A percentile compares a stretch with the other conserved stretches of the same genome.
phyloP scores from a whole-genome alignment of 192 early-diverging fungal genomes.

The Backusella tarrabulga region DNA sequence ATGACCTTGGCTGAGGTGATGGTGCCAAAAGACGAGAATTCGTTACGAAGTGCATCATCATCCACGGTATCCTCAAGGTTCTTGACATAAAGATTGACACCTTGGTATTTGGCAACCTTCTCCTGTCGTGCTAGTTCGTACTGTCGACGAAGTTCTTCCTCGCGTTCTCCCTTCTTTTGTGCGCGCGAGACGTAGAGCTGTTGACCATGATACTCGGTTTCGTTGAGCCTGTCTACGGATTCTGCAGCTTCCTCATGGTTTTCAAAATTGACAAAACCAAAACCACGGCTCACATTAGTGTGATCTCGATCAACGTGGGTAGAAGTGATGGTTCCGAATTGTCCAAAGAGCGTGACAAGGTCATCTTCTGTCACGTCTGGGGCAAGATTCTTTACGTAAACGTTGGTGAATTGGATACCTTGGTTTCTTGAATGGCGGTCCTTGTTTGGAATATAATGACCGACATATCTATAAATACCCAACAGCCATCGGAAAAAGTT shows the following conservation, averaged over 20 bases:
- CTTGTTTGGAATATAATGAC: slow-evolving; percentile 87
- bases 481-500: slow-evolving; percentile 7
- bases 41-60: slow-evolving; percentile 94
- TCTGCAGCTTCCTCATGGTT: slow-evolving; percentile 84
- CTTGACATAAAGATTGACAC: slow-evolving; percentile 98
- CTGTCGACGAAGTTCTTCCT: slow-evolving; percentile 93
- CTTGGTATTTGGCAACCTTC: slow-evolving; percentile 98
- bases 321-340: slow-evolving; percentile 84
- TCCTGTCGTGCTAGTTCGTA: slow-evolving; percentile 95
- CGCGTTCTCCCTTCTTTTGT: slow-evolving; percentile 98
- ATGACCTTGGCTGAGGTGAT: slow-evolving; percentile 99
- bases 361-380: slow-evolving; percentile 75
- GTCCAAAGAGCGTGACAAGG: slow-evolving; percentile 75
- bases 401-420: slow-evolving; percentile 95
- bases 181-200: slow-evolving; percentile 94
- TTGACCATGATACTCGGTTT: slow-evolving; percentile 88
- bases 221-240: slow-evolving; percentile 93
- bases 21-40: slow-evolving; percentile 93
- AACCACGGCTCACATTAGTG: slow-evolving; percentile 83
- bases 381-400: slow-evolving; percentile 97
- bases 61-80: slow-evolving; percentile 97
- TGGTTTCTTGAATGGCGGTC: slow-evolving; percentile 91
- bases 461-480: slow-evolving; percentile 66
- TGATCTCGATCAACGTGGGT: slow-evolving; percentile 75
- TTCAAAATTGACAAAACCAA: slow-evolving; percentile 98